Evolutionary conservation across 352 stramenopile genomes (phyloP).

Genomic region (Pythium monospermum): DNA sequence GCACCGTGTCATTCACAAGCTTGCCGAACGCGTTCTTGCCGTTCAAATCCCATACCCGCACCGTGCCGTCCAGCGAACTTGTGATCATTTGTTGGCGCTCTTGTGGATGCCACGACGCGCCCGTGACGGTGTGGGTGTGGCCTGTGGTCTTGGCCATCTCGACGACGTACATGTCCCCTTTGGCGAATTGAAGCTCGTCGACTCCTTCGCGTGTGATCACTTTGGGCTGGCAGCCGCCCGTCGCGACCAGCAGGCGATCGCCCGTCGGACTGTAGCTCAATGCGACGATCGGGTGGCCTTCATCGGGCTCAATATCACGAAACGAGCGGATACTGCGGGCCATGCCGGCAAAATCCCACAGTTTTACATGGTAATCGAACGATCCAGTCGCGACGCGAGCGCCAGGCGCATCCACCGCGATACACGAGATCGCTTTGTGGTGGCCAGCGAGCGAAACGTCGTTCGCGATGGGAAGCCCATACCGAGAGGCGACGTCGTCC

Average conservation of each 20-base stretch:
- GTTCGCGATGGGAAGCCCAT: slow-evolving; percentile 67
- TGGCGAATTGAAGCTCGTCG: slow-evolving; percentile 73
- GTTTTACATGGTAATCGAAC: slow-evolving; percentile 81
- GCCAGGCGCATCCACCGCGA: slow-evolving; percentile 65
- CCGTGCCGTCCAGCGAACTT: slow-evolving; percentile 73
- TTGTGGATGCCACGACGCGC: slow-evolving; percentile 64
- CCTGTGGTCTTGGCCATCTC: slow-evolving; percentile 84
- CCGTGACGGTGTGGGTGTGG: slow-evolving; percentile 71
- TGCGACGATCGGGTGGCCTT: slow-evolving; percentile 70
- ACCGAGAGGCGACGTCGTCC: slow-evolving; percentile 57
- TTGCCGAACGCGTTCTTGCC: slow-evolving; percentile 73
- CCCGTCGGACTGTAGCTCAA: slow-evolving; percentile 79
- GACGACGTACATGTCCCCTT: slow-evolving; percentile 84
- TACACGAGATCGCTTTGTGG: slow-evolving; percentile 54
- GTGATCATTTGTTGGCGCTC: slow-evolving; percentile 72
- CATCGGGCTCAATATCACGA: slow-evolving; percentile 73
- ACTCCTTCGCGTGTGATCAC: slow-evolving; percentile 74
- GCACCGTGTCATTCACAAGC: slow-evolving; percentile 74
- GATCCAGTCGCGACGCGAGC: slow-evolving; percentile 69
- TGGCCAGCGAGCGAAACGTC: slow-evolving; percentile 59
- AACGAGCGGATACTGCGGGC: slow-evolving; percentile 74
- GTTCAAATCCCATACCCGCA: slow-evolving; percentile 68
- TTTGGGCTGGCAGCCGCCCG: slow-evolving; percentile 70
- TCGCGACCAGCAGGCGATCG: slow-evolving; percentile 65
- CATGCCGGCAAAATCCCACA: slow-evolving; percentile 88